Base-by-base conservation (phyloP, 352 stramenopile species). In the Phytopythium vexans region DNA sequence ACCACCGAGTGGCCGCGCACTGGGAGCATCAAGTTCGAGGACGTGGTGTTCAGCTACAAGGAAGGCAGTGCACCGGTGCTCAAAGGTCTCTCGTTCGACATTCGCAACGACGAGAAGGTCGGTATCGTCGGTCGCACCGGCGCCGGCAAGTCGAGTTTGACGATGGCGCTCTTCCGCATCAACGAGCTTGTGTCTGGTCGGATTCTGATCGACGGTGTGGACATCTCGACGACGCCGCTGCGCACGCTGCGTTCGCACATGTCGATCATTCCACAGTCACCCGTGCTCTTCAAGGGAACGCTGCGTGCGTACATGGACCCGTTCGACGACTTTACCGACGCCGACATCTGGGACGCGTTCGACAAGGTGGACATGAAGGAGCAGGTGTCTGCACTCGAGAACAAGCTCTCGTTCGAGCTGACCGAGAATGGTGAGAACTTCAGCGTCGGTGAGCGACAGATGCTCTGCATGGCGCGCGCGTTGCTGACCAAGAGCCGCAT, bases 241-340 rank as follows among this genome's bases (percentile, higher is more conserved):
- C 45, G 60, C 14, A 36, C n/a, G 10, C 47, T 72, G 15, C 58
- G 64, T 4, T 65, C 52, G 31, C 39, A 21, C 6, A 10, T 72
- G 8, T 59, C 55, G 4, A 62, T 72, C 12, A 72, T 72, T 33
- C 60, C 60, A 8, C 64, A 72, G 47, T 49, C 96, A 47, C 89
- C 91, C 37, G 82, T 96, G 12, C 58, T 97, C 32, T 97, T 97
- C 61, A 79, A 68, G 31, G 89, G 89, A 9, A 85, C 68, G 9
- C 65, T 97, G 11, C 66, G 83, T 14, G 74, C 60, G 43, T 96
- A 93, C 54, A 47, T 97, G 8, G 87, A 97, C 64, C 89, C 90
- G 10, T 92, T 89, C 57, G 54, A 74, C 27, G 51, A 86, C 40
- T 89, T 79, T 64, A 63, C 48, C 16, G 80, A 92, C 44, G 57